Conservation (phyloP, 1,284 basidiomycete genomes). For the Trichosporon ovoides region DNA sequence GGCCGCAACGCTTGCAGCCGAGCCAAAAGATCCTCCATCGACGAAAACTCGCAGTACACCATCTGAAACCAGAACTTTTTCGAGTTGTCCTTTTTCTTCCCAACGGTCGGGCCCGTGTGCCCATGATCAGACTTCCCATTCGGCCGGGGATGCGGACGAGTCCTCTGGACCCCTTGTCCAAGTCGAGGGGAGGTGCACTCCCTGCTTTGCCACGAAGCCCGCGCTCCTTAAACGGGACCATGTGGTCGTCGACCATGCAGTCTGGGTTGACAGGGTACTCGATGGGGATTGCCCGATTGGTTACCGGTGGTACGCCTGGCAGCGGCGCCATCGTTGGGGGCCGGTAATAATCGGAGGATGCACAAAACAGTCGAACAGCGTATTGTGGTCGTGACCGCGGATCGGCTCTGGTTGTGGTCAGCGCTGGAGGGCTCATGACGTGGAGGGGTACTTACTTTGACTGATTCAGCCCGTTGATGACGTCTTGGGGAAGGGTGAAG, state of each 20-base stretch:
- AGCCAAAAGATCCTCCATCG: slow-evolving; percentile 61
- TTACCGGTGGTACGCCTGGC: slow-evolving; percentile 38
- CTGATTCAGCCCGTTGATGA: slow-evolving; percentile 36
- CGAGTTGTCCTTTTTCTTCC: slow-evolving; percentile 42
- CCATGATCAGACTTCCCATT: slow-evolving; percentile 70
- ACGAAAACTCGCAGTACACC: slow-evolving; percentile 71
- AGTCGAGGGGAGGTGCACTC: slow-evolving; percentile 83
- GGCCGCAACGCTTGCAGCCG: slow-evolving; percentile 23
- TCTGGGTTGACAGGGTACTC: slow-evolving; percentile 91
- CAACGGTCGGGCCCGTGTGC: slow-evolving; percentile 64
- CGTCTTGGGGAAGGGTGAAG: slow-evolving; percentile 33
- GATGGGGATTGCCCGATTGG: slow-evolving; percentile 55
- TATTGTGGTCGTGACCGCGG: slow-evolving; percentile 31
- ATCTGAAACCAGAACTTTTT: slow-evolving; percentile 79
- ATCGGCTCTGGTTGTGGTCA: slow-evolving; percentile 20
- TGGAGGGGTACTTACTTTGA: slow-evolving; percentile 24
- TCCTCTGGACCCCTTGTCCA: slow-evolving; percentile 55
- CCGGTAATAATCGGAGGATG: slow-evolving; percentile 75
- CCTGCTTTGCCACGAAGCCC: slow-evolving; percentile 96
- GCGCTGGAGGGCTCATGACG: background rate
- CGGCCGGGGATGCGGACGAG: slow-evolving; percentile 53
- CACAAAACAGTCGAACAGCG: slow-evolving; percentile 76
- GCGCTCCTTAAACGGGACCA: slow-evolving; percentile 71
- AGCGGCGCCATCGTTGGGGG: slow-evolving; percentile 44
- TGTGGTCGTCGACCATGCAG: slow-evolving; percentile 70